phyloP scores from a whole-genome alignment of 345 rosid genomes.

The Linum trigynum region DNA sequence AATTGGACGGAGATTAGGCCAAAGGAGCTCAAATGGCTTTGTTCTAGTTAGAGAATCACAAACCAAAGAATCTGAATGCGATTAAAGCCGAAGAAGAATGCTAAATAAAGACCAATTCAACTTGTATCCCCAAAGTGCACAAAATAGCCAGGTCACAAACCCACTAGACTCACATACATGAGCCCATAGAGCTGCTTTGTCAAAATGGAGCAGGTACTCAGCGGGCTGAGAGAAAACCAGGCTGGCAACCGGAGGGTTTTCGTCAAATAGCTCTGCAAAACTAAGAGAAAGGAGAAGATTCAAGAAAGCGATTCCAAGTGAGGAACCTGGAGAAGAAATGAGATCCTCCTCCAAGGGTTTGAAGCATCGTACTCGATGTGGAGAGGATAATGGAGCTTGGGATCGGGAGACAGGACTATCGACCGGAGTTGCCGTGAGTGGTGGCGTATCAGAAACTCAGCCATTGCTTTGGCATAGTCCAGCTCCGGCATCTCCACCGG shows the following conservation, averaged over 20 bases:
- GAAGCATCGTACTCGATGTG: conserved; percentile 37
- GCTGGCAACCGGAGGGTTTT: conserved; percentile 51
- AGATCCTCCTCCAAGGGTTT: not conserved
- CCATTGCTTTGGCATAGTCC: conserved; percentile 32
- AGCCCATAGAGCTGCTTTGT: conserved; percentile 73
- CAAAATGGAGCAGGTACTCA: conserved; percentile 43
- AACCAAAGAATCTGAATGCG: too few species aligned
- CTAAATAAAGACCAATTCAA: too few species aligned
- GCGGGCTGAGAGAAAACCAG: conserved; percentile 50
- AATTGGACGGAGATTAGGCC: too few species aligned
- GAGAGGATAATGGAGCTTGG: conserved; percentile 78
- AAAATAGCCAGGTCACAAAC: not conserved
- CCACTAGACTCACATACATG: conserved; percentile 30
- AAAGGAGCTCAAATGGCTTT: too few species aligned
- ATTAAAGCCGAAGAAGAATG: too few species aligned
- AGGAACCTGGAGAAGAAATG: not conserved
- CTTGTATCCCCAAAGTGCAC: not conserved
- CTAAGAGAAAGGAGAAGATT: conserved; percentile 22
- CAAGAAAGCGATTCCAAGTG: not conserved
- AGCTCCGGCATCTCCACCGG: conserved; percentile 12
- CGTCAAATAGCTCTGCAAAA: conserved; percentile 66
- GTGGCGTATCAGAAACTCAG: conserved; percentile 48
- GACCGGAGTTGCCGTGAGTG: conserved; percentile 56
- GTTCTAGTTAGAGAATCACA: too few species aligned
- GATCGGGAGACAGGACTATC: conserved; percentile 55